phyloP scores from a whole-genome alignment of 2,329 filamentous ascomycete species.

The Epichloe elymi region DNA sequence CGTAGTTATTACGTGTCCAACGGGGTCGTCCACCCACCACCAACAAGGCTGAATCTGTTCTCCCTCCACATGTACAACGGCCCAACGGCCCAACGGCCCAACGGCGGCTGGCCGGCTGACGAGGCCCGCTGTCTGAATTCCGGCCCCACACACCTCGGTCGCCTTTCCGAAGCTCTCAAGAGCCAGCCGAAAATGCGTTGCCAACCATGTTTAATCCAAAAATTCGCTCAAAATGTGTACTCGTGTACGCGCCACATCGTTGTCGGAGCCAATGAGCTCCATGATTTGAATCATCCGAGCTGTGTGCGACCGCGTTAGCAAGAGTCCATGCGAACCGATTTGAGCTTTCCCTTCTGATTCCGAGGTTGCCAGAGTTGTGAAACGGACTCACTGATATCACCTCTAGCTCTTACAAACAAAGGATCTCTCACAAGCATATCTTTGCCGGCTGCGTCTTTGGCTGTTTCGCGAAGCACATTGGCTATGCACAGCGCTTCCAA shows the following conservation, averaged over 20 bases:
- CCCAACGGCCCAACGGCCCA: no score
- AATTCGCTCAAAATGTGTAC: conserved; percentile 46
- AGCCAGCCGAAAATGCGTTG: background rate
- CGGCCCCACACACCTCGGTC: background rate
- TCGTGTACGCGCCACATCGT: conserved; percentile 45
- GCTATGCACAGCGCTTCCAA: conserved; percentile 61
- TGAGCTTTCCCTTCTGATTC: background rate
- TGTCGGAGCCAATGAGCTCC: conserved; percentile 44
- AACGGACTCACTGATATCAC: conserved; percentile 42
- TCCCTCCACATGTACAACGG: no score
- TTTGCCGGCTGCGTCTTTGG: conserved; percentile 29
- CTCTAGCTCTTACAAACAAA: conserved; percentile 44
- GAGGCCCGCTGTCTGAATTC: no score
- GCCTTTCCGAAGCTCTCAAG: background rate
- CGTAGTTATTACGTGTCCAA: no score
- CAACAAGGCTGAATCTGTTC: no score
- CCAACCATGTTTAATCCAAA: conserved; percentile 15
- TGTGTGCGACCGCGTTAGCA: conserved; percentile 14
- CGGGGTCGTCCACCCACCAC: no score
- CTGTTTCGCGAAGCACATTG: conserved; percentile 40
- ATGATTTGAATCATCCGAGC: conserved; percentile 52
- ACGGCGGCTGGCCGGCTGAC: no score
- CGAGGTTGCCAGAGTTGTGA: background rate
- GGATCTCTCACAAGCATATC: conserved; percentile 39
- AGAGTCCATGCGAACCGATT: background rate